phyloP scores from a whole-genome alignment of 495 filamentous ascomycete genomes.

The Neurospora sp. region DNA sequence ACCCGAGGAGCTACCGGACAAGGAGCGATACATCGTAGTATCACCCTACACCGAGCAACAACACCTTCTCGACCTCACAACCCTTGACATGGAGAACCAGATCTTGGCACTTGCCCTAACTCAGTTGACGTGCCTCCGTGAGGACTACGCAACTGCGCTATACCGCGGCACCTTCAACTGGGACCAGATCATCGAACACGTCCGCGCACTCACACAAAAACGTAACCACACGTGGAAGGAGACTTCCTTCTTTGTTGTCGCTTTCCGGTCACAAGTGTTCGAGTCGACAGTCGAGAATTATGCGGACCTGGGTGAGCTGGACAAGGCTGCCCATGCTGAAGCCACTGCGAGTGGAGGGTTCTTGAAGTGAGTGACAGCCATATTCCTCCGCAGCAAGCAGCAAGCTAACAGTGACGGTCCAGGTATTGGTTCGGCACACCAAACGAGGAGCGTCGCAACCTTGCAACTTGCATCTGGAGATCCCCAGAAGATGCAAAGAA shows the following conservation, averaged over 20 bases:
- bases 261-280: conserved; percentile 63
- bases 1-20: background rate
- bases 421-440: conserved; percentile 73
- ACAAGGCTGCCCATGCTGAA: conserved; percentile 66
- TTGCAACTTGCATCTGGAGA: conserved; percentile 73
- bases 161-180: conserved; percentile 76
- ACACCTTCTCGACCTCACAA: conserved; percentile 62
- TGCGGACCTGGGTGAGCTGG: conserved; percentile 53
- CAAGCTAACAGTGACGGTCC: conserved; percentile 8
- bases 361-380: conserved; percentile 47
- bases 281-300: conserved; percentile 42
- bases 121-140: conserved; percentile 45
- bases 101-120: conserved; percentile 65
- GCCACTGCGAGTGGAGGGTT: conserved; percentile 71
- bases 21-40: conserved; percentile 41
- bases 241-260: conserved; percentile 68
- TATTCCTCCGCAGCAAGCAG: conserved; percentile 3
- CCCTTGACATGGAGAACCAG: conserved; percentile 50
- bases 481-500: conserved; percentile 56
- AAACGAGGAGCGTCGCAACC: conserved; percentile 51
- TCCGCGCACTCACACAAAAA: conserved; percentile 36
- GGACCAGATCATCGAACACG: conserved; percentile 45
- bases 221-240: conserved; percentile 49
- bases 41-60: conserved; percentile 61
- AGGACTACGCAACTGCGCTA: conserved; percentile 65